Evolutionary conservation across 139 green algal species (phyloP).

Genomic region (Microglena sp.): DNA sequence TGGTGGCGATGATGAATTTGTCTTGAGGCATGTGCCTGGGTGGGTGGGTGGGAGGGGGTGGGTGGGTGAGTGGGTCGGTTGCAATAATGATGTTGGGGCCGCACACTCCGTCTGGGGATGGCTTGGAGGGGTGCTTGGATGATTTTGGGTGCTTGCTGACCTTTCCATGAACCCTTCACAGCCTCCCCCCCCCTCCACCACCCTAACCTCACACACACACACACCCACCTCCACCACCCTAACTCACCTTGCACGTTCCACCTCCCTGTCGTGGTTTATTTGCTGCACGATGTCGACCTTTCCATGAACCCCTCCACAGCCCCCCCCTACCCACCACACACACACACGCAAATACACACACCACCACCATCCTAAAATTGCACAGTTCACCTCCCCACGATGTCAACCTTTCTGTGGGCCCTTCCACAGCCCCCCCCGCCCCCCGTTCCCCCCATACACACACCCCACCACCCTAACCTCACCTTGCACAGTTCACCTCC

Average conservation of each 20-base stretch:
- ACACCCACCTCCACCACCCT: not conserved
- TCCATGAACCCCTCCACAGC: conserved; percentile 72
- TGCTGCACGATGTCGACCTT: conserved; percentile 85
- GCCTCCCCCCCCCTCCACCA: no score
- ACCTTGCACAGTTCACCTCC: conserved; percentile 89
- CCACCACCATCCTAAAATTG: no score
- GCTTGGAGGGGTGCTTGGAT: conserved; percentile 92
- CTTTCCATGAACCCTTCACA: not conserved
- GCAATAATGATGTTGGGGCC: conserved; percentile 77
- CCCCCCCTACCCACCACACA: conserved; percentile 35
- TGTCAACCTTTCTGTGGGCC: not conserved
- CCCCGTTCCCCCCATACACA: no score
- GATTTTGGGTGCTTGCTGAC: no score
- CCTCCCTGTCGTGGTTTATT: conserved; percentile 98
- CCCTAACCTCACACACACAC: no score
- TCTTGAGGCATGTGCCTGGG: conserved; percentile 61
- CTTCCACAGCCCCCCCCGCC: no score
- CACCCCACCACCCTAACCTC: not conserved
- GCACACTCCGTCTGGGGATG: conserved; percentile 60
- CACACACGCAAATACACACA: not conserved
- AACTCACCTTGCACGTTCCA: conserved; percentile 73
- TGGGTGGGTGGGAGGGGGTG: not conserved
- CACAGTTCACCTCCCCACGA: no score
- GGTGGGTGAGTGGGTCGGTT: no score
- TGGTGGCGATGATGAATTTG: conserved; percentile 94